Evolutionary conservation across 257 asterid species (phyloP), one percentile per base, ranked within the genome.

Genomic region (Solanum commersonii): DNA sequence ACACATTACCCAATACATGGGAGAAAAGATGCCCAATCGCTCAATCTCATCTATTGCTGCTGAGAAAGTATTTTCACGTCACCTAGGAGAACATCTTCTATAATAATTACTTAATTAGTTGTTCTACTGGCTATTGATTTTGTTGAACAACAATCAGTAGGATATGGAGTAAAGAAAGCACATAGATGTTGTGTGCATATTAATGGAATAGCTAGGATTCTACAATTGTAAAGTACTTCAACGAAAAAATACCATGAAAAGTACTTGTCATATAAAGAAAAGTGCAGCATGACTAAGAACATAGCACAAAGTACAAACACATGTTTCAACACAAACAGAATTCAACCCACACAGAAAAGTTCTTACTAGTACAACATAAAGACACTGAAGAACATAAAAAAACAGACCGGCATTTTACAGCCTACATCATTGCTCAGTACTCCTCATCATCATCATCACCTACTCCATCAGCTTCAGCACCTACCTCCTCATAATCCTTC

Each of bases 401-500:
- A 18, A 18, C 27, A 81, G 40, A 46, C 25, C 8, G 4, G 67
- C 67, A 79, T 27, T 42, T 33, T 14, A 16, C 37, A 79, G 63
- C 63, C 37, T 27, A 81, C 15, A n/a, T 14, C 68, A 81, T 29
- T 16, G 68, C 85, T 81, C 29, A 44, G 68, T 81, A 81, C 85
- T 81, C 85, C 12, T 87, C 86, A 1, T 77, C 89, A 11, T 70
- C 89, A 10, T 87, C 86, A 25, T 37, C 86, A 3, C 65, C 86
- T 18, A 27, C 86, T 27, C 38, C 86, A 2, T 87, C 86, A 10
- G n/a, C 84, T 52, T 87, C 81, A 78, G 89, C 89, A 37, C 89
- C 89, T 60, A 87, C 89, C 59, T 87, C 89, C 29, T 87, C 86
- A 27, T 87, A 87, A 78, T 87, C 89, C 86, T 87, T 87, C 81